Evolutionary conservation across 140 eudicot genomes (phyloP).

Genomic region (Stevia rebaudiana): DNA sequence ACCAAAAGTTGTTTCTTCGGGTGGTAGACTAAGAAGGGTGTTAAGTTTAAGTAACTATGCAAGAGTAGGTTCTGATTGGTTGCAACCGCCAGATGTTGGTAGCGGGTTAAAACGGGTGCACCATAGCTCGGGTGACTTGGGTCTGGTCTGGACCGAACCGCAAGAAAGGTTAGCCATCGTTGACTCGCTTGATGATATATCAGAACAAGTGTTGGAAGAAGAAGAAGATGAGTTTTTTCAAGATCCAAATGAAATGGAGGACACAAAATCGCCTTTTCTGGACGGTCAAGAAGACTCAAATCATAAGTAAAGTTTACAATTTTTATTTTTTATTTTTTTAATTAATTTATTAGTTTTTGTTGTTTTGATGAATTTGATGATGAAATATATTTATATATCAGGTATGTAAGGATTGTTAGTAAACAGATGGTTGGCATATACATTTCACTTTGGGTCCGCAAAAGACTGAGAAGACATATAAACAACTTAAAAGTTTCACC

Average conservation of each 20-base stretch:
- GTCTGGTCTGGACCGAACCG: constrained; percentile 42
- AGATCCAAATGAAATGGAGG: constrained; percentile 24
- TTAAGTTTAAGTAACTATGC: constrained; percentile 57
- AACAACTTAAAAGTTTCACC: constrained; percentile 83
- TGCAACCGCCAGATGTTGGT: constrained; percentile 24
- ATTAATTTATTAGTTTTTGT: neutral
- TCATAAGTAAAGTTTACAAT: constrained; percentile 24
- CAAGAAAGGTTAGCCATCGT: constrained; percentile 38
- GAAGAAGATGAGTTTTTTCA: constrained; percentile 55
- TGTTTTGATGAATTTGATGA: neutral
- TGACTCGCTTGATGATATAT: constrained; percentile 42
- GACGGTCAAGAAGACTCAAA: constrained; percentile 24
- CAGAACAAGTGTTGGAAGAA: constrained; percentile 49
- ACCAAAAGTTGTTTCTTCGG: constrained; percentile 49
- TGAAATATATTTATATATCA: constrained; percentile 3
- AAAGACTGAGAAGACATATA: constrained; percentile 80
- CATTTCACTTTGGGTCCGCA: constrained; percentile 84
- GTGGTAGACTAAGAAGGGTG: constrained; percentile 56
- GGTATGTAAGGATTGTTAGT: constrained; percentile 77
- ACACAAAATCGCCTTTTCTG: neutral
- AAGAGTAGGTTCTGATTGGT: constrained; percentile 48
- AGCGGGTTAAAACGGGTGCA: constrained; percentile 56
- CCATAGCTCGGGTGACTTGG: constrained; percentile 69
- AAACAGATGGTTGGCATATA: constrained; percentile 98
- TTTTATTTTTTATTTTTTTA: neutral